These are phyloP conservation scores for Trichoderma gracile DNA, from an alignment of 2,329 filamentous ascomycete species.

Conservation along the genomic window DNA sequence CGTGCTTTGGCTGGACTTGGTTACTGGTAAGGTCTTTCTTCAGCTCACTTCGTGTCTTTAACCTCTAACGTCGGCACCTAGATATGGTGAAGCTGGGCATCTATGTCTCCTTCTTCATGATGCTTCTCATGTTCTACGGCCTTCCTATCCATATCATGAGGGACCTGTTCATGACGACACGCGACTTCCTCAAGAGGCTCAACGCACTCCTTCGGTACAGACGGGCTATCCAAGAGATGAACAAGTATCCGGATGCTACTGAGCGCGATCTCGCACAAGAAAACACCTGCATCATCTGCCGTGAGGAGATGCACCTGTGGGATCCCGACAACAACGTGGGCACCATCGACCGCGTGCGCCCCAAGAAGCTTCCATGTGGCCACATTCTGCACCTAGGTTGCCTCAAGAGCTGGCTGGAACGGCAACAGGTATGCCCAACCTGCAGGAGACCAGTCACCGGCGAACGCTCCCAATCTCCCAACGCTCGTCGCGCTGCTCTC, in stretches of 20 bases:
- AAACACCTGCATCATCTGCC: slow-evolving; percentile 95
- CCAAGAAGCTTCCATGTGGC: slow-evolving; percentile 95
- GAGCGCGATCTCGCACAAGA: slow-evolving; percentile 80
- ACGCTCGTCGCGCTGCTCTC: slow-evolving; percentile 34
- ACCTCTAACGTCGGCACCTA: slow-evolving; percentile 35
- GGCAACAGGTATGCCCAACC: slow-evolving; percentile 95
- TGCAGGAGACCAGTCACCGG: slow-evolving; percentile 75
- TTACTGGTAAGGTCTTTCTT: slow-evolving; percentile 61
- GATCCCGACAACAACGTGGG: slow-evolving; percentile 57
- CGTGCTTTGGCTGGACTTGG: slow-evolving; percentile 82
- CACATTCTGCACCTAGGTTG: slow-evolving; percentile 95
- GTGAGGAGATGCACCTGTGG: slow-evolving; percentile 93
- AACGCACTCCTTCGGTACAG: slow-evolving; percentile 86
- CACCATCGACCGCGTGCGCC: slow-evolving; percentile 79
- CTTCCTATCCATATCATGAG: slow-evolving; percentile 95
- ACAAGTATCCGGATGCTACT: slow-evolving; percentile 88
- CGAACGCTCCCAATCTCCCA: slow-evolving; percentile 34
- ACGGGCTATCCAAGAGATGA: slow-evolving; percentile 92
- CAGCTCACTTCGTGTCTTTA: slow-evolving; percentile 27
- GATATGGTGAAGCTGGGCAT: slow-evolving; percentile 90
- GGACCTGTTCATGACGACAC: slow-evolving; percentile 89
- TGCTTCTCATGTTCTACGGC: slow-evolving; percentile 91
- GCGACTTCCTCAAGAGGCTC: slow-evolving; percentile 89
- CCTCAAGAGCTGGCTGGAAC: slow-evolving; percentile 93
- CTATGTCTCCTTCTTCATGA: slow-evolving; percentile 89